Conservation (phyloP, 768 basidiomycete species). For the Daedaleopsis sinensis region DNA sequence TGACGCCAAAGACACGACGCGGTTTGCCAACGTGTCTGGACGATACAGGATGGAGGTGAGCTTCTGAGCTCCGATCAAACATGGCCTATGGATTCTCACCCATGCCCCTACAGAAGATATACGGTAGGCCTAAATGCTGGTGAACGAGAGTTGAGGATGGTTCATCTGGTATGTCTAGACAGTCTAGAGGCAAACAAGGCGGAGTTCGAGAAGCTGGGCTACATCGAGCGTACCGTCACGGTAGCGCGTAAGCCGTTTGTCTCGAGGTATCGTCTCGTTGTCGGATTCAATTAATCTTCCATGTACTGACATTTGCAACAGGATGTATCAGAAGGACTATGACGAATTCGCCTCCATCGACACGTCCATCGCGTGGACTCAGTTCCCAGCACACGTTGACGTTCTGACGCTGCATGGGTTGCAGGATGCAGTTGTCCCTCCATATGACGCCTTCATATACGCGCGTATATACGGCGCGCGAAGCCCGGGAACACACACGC, state of each 20-base stretch:
- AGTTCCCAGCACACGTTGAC: constrained; percentile 63
- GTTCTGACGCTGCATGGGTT: constrained; percentile 84
- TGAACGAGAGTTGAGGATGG: not conserved
- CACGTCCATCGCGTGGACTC: constrained; percentile 65
- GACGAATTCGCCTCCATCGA: constrained; percentile 67
- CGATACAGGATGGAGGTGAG: constrained; percentile 80
- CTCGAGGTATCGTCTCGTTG: constrained; percentile 16
- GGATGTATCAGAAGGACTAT: constrained; percentile 46
- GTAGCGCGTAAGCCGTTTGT: constrained; percentile 65
- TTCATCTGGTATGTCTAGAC: not conserved
- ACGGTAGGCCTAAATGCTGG: constrained; percentile 11
- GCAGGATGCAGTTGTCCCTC: constrained; percentile 65
- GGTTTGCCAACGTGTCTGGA: constrained; percentile 75
- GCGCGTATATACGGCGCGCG: constrained; percentile 59
- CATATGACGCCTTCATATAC: constrained; percentile 77
- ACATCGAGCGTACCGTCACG: constrained; percentile 60
- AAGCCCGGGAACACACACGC: constrained; percentile 66
- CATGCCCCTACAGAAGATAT: constrained; percentile 15
- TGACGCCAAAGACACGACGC: constrained; percentile 56
- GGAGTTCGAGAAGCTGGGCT: constrained; percentile 58
- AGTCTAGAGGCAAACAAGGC: constrained; percentile 10
- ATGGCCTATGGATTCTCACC: not conserved
- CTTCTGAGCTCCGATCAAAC: constrained; percentile 11
- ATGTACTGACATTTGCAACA: not conserved
- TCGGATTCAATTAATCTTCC: not conserved